These are phyloP conservation scores for Plasmopara halstedii DNA, from an alignment of 352 stramenopile genomes.

Conservation along the genomic window DNA sequence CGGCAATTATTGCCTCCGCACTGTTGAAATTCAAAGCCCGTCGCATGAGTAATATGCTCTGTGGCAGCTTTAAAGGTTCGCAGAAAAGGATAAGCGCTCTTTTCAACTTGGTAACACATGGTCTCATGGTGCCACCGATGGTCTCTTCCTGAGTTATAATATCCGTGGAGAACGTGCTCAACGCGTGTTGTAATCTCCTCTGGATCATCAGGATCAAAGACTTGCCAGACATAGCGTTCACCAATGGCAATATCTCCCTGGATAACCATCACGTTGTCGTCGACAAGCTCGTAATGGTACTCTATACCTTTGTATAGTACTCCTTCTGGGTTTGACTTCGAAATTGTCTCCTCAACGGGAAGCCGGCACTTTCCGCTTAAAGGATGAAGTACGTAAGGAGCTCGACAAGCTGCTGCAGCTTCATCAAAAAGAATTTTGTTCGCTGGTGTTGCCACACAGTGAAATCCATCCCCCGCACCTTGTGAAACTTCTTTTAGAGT, in stretches of 20 bases:
- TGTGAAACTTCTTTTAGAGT: constrained; percentile 21
- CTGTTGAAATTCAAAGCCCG: constrained; percentile 54
- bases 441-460: constrained; percentile 20
- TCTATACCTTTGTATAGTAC: constrained; percentile 74
- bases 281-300: constrained; percentile 71
- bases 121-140: constrained; percentile 54
- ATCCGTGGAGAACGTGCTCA: constrained; percentile 52
- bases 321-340: constrained; percentile 11
- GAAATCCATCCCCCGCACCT: constrained; percentile 33
- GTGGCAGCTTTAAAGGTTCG: constrained; percentile 44
- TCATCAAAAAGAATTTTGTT: constrained; percentile 27
- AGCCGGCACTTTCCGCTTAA: constrained; percentile 56
- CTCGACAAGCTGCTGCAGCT: constrained; percentile 27
- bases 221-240: constrained; percentile 32
- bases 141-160: constrained; percentile 74
- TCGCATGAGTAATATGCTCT: constrained; percentile 50
- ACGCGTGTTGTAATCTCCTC: constrained; percentile 9
- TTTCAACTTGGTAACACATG: constrained; percentile 66
- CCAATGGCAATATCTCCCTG: constrained; percentile 74
- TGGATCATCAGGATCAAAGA: constrained; percentile 9
- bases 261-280: constrained; percentile 69
- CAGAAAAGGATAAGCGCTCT: constrained; percentile 30
- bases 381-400: constrained; percentile 33
- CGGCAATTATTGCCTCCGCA: constrained; percentile 44
- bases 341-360: constrained; percentile 47